A percentile compares a stretch with the other conserved stretches of the same genome.
Conservation (phyloP, 2,329 filamentous ascomycete genomes). For the Zarea fungicola region DNA sequence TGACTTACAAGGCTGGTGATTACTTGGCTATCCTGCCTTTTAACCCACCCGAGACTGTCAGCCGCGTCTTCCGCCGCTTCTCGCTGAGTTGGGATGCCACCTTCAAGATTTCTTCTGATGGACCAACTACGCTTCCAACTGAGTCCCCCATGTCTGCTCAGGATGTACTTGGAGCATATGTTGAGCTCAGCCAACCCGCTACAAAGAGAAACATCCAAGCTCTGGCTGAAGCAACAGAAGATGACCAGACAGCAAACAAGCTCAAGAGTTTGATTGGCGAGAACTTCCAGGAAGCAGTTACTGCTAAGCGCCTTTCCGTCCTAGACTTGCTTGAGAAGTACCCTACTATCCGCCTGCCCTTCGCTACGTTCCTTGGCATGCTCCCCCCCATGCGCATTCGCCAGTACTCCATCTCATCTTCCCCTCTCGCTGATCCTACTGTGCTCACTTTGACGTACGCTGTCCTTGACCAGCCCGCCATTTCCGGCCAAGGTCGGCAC, state of each 20-base stretch:
- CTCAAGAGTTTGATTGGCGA: slow-evolving; percentile 44
- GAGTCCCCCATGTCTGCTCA: slow-evolving; percentile 53
- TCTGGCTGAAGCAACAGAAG: slow-evolving; percentile 43
- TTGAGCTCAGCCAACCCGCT: slow-evolving; percentile 68
- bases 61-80: slow-evolving; percentile 61
- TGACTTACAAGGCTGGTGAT: slow-evolving; percentile 67
- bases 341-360: slow-evolving; percentile 52
- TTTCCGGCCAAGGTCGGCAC: slow-evolving; percentile 44
- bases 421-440: slow-evolving; percentile 54
- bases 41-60: slow-evolving; percentile 59
- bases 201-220: slow-evolving; percentile 53
- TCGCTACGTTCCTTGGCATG: slow-evolving; percentile 64
- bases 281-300: slow-evolving; percentile 42
- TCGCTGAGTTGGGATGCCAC: slow-evolving; percentile 63
- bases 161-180: slow-evolving; percentile 62
- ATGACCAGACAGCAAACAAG: slow-evolving; percentile 36
- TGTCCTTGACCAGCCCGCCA: slow-evolving; percentile 54
- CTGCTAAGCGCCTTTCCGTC: slow-evolving; percentile 55
- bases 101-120: slow-evolving; percentile 52
- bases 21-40: slow-evolving; percentile 70
- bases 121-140: slow-evolving; percentile 49
- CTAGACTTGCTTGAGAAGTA: slow-evolving; percentile 66
- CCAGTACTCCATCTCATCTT: slow-evolving; percentile 77
- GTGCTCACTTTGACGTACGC: slow-evolving; percentile 63
- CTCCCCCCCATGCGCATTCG: slow-evolving; percentile 71